Evolutionary conservation across 1,284 basidiomycete species (phyloP), one percentile per base, ranked within the genome.

Genomic region (Athelia sp.): DNA sequence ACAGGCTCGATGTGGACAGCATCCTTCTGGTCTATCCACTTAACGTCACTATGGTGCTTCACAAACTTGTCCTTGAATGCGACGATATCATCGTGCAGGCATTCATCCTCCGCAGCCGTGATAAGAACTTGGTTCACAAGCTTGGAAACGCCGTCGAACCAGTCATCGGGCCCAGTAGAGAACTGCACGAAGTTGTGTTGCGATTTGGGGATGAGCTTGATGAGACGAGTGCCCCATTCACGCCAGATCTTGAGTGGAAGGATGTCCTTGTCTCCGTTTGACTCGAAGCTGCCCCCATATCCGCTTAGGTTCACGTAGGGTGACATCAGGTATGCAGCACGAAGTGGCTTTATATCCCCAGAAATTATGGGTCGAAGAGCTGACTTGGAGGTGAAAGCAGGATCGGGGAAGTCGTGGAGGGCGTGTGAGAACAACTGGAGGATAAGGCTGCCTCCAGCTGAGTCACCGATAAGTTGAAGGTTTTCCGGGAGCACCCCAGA

Each of bases 321-420:
- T 14, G 72, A 73, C 60, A 74, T 65, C 49, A 70, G 52, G 50
- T 59, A 67, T 9, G 57, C 62, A 17, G 70, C 68, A 26, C 60
- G 53, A 29, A 73, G 47, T 3, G 45, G 29, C 31, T 23, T 32
- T 29, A 46, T 46, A 15, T 32, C 17, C 13, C 26, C 26, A 19
- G 21, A 17, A 29, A 29, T 15, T 18, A 34, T 34, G 23, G 34
- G 32, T 13, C 18, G 29, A 8, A 46, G 45, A 14, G 26, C 29
- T 2, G 42, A 44, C 10, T 63, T 46, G 2, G 52, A 55, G 15
- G 52, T 29, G 31, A 29, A 21, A n/a, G 45, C 23, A 17, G 34
- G 45, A 29, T 29, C 14, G 2, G 45, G 32, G 22, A 18, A 34
- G 9, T 23, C 14, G 19, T 46, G 45, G 31, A 32, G 45, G 24